Evolutionary conservation across 2,329 filamentous ascomycete genomes (phyloP).

Genomic region (Triangularia setosa): DNA sequence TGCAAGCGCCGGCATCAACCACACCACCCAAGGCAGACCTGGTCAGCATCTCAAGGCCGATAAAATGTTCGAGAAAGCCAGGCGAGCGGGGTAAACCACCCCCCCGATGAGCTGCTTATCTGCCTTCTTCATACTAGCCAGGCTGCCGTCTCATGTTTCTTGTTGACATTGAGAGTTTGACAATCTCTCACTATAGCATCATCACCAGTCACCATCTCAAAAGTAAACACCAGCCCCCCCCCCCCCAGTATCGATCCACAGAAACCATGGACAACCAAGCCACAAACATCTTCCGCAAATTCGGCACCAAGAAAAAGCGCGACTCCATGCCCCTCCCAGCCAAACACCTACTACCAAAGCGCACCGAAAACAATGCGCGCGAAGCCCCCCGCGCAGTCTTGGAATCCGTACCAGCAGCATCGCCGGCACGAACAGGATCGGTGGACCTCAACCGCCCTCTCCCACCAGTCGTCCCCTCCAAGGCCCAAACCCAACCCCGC

Average conservation of each 20-base stretch:
- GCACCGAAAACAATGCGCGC: neutral
- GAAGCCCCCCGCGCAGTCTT: neutral
- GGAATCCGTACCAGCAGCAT: neutral
- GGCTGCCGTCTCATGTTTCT: neutral
- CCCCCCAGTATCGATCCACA: too few relatives aligned
- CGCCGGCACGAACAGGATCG: neutral
- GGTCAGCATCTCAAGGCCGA: neutral
- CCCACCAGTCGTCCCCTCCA: neutral
- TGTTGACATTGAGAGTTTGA: neutral
- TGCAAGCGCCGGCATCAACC: neutral
- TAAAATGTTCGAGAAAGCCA: neutral
- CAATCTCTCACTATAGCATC: too few relatives aligned
- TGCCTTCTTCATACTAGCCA: neutral
- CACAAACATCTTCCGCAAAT: neutral
- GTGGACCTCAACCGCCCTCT: neutral
- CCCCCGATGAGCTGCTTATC: neutral
- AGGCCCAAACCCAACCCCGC: neutral
- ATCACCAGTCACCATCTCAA: too few relatives aligned
- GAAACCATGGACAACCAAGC: neutral
- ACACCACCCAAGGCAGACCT: neutral
- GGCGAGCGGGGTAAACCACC: neutral
- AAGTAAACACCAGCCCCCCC: too few relatives aligned
- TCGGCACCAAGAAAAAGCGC: neutral
- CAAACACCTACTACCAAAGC: neutral
- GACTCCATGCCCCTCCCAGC: neutral